These are phyloP conservation scores for Candolleomyces aberdarensis DNA, from an alignment of 768 basidiomycete genomes.

Conservation along the genomic window DNA sequence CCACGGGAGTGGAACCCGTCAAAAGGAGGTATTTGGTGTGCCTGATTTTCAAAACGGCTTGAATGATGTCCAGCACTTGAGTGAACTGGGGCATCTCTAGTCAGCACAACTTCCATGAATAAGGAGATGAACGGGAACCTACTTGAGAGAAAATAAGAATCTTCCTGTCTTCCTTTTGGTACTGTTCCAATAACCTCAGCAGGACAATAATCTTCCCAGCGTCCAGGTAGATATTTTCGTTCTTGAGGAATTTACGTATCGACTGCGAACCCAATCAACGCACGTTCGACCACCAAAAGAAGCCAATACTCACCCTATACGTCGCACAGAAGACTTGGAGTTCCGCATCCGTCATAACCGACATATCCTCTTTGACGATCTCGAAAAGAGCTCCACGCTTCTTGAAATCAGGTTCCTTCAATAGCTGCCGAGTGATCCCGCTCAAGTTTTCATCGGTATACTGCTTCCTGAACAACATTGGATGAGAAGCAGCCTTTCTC, in stretches of 20 bases:
- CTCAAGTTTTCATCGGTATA: constrained; percentile 78
- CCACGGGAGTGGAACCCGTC: constrained; percentile 92
- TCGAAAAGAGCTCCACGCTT: constrained; percentile 77
- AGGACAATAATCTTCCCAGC: constrained; percentile 85
- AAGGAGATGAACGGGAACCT: constrained; percentile 1
- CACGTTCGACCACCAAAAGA: neutral
- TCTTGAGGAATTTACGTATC: constrained; percentile 70
- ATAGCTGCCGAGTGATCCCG: constrained; percentile 72
- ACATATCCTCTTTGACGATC: constrained; percentile 95
- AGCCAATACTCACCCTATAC: constrained; percentile 65
- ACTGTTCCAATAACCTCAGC: constrained; percentile 65
- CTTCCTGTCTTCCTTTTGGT: constrained; percentile 68
- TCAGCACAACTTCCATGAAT: neutral
- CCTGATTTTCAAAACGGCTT: constrained; percentile 72
- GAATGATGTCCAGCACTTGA: constrained; percentile 91
- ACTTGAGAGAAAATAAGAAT: constrained; percentile 95
- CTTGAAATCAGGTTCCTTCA: constrained; percentile 92
- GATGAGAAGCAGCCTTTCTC: constrained; percentile 93
- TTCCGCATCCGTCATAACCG: constrained; percentile 97
- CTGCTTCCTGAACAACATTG: constrained; percentile 87
- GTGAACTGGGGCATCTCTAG: constrained; percentile 62
- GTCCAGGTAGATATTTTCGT: constrained; percentile 73
- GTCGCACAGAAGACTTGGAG: constrained; percentile 81
- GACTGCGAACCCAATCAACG: constrained; percentile 38
- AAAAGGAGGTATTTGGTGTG: constrained; percentile 76